Evolutionary conservation across 2,329 filamentous ascomycete species (phyloP).

Genomic region (Scedosporium aurantiacum): DNA sequence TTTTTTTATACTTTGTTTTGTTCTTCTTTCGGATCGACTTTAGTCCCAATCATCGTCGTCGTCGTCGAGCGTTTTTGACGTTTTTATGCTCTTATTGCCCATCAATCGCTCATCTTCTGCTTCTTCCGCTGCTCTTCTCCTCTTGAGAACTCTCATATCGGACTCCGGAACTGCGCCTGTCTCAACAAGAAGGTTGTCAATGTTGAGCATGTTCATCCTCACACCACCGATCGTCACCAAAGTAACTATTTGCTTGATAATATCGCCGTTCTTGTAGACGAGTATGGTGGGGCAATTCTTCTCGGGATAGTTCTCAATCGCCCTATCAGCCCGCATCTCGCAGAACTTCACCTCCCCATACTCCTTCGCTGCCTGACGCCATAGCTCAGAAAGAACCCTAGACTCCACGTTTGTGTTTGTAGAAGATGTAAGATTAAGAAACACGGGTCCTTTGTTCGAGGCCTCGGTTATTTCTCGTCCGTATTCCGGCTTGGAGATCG

Average conservation of each 20-base stretch:
- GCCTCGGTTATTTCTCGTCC: conserved; percentile 83
- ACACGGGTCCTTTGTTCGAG: conserved; percentile 54
- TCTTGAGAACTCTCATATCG: conserved; percentile 65
- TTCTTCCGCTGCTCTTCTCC: conserved; percentile 47
- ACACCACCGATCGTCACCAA: conserved; percentile 66
- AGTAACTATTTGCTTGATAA: conserved; percentile 85
- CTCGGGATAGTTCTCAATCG: conserved; percentile 94
- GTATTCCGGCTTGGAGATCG: conserved; percentile 90
- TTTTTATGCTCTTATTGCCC: conserved; percentile 35
- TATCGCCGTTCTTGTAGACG: conserved; percentile 86
- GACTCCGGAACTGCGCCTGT: conserved; percentile 68
- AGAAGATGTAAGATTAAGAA: conserved; percentile 75
- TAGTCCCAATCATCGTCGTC: conserved; percentile 53
- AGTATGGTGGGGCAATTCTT: conserved; percentile 89
- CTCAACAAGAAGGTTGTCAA: conserved; percentile 73
- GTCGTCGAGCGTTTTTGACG: conserved; percentile 32
- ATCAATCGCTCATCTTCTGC: conserved; percentile 45
- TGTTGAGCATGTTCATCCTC: conserved; percentile 57
- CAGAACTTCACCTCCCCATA: conserved; percentile 97
- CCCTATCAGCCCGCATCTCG: conserved; percentile 83
- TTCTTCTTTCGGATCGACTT: conserved; percentile 14
- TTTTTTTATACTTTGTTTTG: background rate
- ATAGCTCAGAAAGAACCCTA: conserved; percentile 70
- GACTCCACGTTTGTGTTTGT: conserved; percentile 76
- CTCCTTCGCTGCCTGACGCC: conserved; percentile 70